Evolutionary conservation across 176 grass and related monocot genomes (phyloP), one percentile per base, ranked within the genome.

Genomic region (Cymbopogon citratus): DNA sequence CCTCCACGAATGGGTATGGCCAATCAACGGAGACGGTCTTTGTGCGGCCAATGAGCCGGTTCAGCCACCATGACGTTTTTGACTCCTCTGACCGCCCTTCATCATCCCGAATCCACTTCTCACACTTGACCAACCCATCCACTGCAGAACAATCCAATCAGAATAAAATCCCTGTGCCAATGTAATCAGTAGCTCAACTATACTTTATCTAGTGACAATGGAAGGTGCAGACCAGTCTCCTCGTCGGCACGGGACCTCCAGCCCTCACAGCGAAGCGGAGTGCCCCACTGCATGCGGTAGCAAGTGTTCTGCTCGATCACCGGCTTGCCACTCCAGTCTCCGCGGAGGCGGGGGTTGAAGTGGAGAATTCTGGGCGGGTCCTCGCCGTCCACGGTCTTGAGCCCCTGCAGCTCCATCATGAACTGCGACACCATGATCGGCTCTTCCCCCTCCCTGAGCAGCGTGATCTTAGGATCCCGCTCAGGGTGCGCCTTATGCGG

Each of bases 251-350:
- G 88, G 61, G 96, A 95, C 65, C 91, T 91, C 93, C 91, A 88
- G 19, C 96, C 96, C 34, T 99, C 91, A 12, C 96, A 99, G 3
- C 93, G 84, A 39, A 93, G 70, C 3, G 96, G 43, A 8, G 83
- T 86, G 43, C 96, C 96, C 96, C 96, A 99, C 83, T 99, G 96
- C 92, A 95, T 95, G 59, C 96, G 85, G 85, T 99, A 99, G 84
- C 96, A 99, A 38, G 96, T 95, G 81, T 99, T 99, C 89, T 93
- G 91, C 87, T 99, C 96, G 62, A 99, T 99, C 31, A 93, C 93
- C 0, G 93, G 96, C 65, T 90, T 95, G 52, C 83, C 87, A 69
- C 96, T 99, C 96, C 96, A 99, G 80, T 99, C 96, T 0, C 96
- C 96, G 18, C 87, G 90, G 40, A 99, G 92, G 33, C 96, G 83